Conservation (phyloP, 352 stramenopile genomes). For the Globisporangium radiosum region DNA sequence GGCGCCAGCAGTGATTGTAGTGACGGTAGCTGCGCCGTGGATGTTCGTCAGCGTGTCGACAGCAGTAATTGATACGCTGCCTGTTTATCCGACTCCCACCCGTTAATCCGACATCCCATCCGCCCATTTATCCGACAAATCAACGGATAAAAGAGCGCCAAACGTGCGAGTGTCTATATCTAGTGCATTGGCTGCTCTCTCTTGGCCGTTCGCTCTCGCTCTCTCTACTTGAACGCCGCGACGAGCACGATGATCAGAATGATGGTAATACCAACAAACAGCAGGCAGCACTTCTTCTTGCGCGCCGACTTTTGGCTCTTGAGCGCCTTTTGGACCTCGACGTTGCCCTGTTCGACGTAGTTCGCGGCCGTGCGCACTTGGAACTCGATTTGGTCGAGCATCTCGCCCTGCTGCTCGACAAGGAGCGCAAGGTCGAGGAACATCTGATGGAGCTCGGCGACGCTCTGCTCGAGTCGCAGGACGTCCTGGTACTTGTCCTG, state of each 20-base stretch:
- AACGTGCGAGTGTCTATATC: too few relatives aligned
- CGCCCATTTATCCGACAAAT: too few relatives aligned
- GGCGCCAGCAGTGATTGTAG: too few relatives aligned
- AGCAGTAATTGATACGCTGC: too few relatives aligned
- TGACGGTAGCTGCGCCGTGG: too few relatives aligned
- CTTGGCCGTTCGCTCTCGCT: slow-evolving; percentile 9
- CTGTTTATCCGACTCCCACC: too few relatives aligned
- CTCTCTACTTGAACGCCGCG: slow-evolving; percentile 51
- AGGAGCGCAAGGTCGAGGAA: slow-evolving; percentile 98
- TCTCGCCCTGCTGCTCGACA: slow-evolving; percentile 96
- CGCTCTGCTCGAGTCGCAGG: slow-evolving; percentile 92
- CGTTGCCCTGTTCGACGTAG: slow-evolving; percentile 96
- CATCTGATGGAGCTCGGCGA: slow-evolving; percentile 98
- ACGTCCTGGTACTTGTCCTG: slow-evolving; percentile 98
- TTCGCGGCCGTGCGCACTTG: slow-evolving; percentile 91
- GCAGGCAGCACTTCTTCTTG: slow-evolving; percentile 95
- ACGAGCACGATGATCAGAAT: slow-evolving; percentile 77
- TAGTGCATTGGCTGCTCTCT: not conserved
- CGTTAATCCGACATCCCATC: too few relatives aligned
- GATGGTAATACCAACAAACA: slow-evolving; percentile 71
- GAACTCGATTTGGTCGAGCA: slow-evolving; percentile 98
- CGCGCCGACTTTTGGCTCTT: slow-evolving; percentile 94
- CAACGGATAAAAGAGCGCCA: too few relatives aligned
- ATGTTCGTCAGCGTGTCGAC: too few relatives aligned
- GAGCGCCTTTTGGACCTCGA: slow-evolving; percentile 92